These are phyloP conservation scores for Sambucus nigra DNA, from an alignment of 129 eudicot species.

Conservation along the genomic window DNA sequence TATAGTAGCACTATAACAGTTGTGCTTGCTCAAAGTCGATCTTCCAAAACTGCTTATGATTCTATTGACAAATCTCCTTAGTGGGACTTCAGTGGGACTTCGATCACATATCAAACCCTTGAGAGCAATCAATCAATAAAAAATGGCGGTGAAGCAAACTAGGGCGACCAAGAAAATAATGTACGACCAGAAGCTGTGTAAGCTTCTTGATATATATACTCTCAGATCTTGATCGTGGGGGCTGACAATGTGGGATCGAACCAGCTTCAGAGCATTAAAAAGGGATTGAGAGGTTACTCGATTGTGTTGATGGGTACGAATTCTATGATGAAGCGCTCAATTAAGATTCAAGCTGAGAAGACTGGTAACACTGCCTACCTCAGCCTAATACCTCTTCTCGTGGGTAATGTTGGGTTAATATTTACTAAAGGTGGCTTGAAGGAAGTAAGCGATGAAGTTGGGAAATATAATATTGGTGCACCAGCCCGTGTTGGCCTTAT, in stretches of 20 bases:
- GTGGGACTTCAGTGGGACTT: no score
- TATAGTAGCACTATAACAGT: no score
- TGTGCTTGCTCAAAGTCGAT: no score
- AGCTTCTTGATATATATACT: conserved; percentile 37
- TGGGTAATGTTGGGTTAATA: conserved; percentile 61
- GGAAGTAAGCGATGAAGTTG: conserved; percentile 58
- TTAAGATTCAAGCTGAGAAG: conserved; percentile 39
- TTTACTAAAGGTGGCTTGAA: conserved; percentile 59
- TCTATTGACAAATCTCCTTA: no score
- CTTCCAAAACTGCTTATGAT: no score
- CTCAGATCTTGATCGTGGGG: conserved; percentile 36
- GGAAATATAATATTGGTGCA: conserved; percentile 45
- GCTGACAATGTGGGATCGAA: conserved; percentile 61
- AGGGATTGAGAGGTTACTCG: conserved; percentile 50
- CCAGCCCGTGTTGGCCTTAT: no score
- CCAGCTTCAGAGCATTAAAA: conserved; percentile 45
- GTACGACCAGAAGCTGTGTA: conserved; percentile 39
- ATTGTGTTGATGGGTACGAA: conserved; percentile 57
- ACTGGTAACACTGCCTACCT: conserved; percentile 27
- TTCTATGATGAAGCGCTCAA: conserved; percentile 47
- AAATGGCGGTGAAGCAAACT: conserved; percentile 44
- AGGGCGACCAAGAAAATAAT: conserved; percentile 34
- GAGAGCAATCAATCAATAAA: background rate
- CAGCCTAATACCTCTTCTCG: conserved; percentile 36
- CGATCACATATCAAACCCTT: background rate